Evolutionary conservation across 2,329 filamentous ascomycete species (phyloP).

Genomic region (Aspergillus alliaceus): DNA sequence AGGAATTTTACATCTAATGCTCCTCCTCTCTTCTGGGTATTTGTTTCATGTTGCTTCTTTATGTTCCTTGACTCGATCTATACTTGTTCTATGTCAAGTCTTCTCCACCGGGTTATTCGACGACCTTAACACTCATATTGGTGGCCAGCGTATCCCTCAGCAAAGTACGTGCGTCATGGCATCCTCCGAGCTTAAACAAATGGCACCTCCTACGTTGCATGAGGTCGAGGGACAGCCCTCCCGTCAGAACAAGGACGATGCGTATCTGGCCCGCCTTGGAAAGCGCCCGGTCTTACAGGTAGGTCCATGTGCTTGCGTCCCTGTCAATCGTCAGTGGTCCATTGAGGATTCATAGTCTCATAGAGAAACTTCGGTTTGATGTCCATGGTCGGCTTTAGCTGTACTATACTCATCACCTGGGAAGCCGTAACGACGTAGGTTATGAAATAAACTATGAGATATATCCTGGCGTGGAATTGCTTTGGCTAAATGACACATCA

Average conservation of each 20-base stretch:
- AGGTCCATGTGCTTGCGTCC: neutral
- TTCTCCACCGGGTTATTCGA: neutral
- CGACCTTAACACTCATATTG: neutral
- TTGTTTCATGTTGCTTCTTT: neutral
- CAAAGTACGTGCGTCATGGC: too few relatives aligned
- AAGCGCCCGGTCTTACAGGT: conserved; percentile 52
- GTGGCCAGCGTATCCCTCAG: too few relatives aligned
- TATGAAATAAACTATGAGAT: conserved; percentile 14
- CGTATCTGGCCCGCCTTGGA: conserved; percentile 53
- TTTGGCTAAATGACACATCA: neutral
- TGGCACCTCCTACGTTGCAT: conserved; percentile 5
- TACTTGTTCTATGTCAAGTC: neutral
- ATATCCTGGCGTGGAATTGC: conserved; percentile 25
- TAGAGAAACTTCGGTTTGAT: conserved; percentile 43
- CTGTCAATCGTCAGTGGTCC: too few relatives aligned
- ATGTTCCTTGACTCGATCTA: neutral
- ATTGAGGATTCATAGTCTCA: neutral
- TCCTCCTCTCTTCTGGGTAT: neutral
- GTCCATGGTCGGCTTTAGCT: conserved; percentile 43
- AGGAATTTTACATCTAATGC: neutral
- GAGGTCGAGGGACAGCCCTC: conserved; percentile 14
- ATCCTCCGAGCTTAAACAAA: conserved; percentile 17
- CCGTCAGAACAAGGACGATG: conserved; percentile 35
- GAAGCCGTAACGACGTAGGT: conserved; percentile 18
- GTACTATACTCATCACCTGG: conserved; percentile 42